A percentile compares a stretch with the other conserved stretches of the same genome.
phyloP scores from a whole-genome alignment of 495 filamentous ascomycete species.

The Pyrenula aspistea region DNA sequence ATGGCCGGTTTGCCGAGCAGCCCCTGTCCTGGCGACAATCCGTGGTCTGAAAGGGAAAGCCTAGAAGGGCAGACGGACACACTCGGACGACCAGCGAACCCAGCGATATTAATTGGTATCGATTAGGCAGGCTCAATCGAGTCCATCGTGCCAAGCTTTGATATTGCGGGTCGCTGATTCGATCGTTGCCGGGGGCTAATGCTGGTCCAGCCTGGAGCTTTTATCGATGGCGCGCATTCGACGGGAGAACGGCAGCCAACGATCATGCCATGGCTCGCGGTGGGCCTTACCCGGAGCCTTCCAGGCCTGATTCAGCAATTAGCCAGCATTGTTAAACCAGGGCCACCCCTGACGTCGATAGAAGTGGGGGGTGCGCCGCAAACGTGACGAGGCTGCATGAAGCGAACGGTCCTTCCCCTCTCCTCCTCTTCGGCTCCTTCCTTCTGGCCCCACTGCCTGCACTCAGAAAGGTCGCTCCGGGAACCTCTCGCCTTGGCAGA shows the following conservation, averaged over 20 bases:
- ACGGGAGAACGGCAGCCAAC: conserved; percentile 1
- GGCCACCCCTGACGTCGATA: not conserved
- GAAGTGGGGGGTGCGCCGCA: not conserved
- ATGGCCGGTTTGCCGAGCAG: not conserved
- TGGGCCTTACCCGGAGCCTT: not conserved
- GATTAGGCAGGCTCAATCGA: not conserved
- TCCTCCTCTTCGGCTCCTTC: not conserved
- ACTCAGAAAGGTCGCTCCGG: no score
- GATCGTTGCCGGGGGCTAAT: not conserved
- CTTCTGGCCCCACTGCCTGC: no score
- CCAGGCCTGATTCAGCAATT: not conserved
- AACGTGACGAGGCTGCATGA: not conserved
- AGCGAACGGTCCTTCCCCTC: not conserved
- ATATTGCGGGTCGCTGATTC: not conserved
- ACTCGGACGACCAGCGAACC: no score
- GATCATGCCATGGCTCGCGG: not conserved
- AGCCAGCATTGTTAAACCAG: not conserved
- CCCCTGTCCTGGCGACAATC: not conserved
- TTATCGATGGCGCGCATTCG: not conserved
- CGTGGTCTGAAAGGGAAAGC: not conserved
- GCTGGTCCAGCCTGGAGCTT: not conserved
- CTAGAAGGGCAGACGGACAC: not conserved
- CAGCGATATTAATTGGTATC: not conserved
- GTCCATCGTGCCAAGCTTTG: not conserved
- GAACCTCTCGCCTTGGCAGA: not conserved